phyloP scores from a whole-genome alignment of 73 alveolate species.

The Uronychia binucleata region DNA sequence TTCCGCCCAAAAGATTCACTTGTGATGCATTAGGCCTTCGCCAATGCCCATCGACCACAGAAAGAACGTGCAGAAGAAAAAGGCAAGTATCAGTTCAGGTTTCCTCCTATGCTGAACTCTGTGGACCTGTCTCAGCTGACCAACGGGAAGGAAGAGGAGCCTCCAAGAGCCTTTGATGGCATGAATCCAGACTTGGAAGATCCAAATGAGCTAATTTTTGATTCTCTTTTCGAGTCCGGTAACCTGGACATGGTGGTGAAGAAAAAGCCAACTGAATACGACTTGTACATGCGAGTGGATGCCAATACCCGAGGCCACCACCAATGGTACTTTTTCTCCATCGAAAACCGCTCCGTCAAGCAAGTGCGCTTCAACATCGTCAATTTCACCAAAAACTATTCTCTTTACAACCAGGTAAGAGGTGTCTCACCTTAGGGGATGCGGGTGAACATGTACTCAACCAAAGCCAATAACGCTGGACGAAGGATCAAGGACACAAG shows the following conservation, averaged over 20 bases:
- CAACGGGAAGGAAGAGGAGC: slow-evolving; percentile 29
- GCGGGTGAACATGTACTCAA: slow-evolving; percentile 20
- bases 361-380: slow-evolving; percentile 34
- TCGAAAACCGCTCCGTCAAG: slow-evolving; percentile 57
- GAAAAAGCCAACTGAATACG: slow-evolving; percentile 61
- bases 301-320: slow-evolving; percentile 89
- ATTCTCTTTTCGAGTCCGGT: slow-evolving; percentile 83
- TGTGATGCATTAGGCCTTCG: slow-evolving; percentile 48
- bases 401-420: slow-evolving; percentile 52
- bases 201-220: slow-evolving; percentile 63
- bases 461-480: background rate
- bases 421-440: too few species aligned
- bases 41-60: slow-evolving; percentile 1
- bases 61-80: background rate
- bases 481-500: background rate
- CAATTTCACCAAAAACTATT: slow-evolving; percentile 52
- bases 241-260: slow-evolving; percentile 64
- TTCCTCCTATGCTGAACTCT: slow-evolving; percentile 43
- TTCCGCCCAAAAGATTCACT: slow-evolving; percentile 57
- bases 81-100: slow-evolving; percentile 38
- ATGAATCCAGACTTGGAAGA: slow-evolving; percentile 58
- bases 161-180: slow-evolving; percentile 41
- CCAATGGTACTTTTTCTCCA: slow-evolving; percentile 85
- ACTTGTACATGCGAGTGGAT: slow-evolving; percentile 81
- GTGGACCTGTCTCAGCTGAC: slow-evolving; percentile 9